phyloP scores from a whole-genome alignment of 768 basidiomycete genomes.

The Podaxis pistillaris region DNA sequence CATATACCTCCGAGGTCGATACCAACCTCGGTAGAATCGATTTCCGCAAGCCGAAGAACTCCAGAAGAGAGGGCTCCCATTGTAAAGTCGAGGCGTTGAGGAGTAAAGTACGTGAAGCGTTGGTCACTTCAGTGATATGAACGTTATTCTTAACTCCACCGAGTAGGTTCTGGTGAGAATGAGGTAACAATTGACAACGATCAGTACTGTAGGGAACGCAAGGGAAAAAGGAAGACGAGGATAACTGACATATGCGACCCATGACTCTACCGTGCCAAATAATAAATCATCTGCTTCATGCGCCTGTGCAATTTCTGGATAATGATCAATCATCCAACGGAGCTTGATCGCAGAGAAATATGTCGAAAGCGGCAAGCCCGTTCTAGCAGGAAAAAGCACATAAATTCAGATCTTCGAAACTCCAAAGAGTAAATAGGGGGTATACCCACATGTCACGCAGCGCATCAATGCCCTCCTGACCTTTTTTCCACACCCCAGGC shows the following conservation, averaged over 20 bases:
- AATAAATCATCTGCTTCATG: conserved; percentile 78
- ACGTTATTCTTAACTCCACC: conserved; percentile 69
- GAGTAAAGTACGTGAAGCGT: conserved; percentile 94
- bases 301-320: conserved; percentile 71
- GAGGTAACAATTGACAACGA: conserved; percentile 8
- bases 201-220: neutral
- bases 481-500: conserved; percentile 66
- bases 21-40: conserved; percentile 86
- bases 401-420: neutral
- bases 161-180: conserved; percentile 62
- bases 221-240: conserved; percentile 12
- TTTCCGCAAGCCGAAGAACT: conserved; percentile 80
- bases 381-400: conserved; percentile 42
- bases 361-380: conserved; percentile 92
- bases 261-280: conserved; percentile 96
- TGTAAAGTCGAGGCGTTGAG: conserved; percentile 77
- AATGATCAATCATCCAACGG: conserved; percentile 94
- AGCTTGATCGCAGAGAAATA: conserved; percentile 98
- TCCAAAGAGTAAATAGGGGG: conserved; percentile 9
- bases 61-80: conserved; percentile 82
- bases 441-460: conserved; percentile 64
- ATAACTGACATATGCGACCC: conserved; percentile 82
- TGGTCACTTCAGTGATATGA: conserved; percentile 91
- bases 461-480: conserved; percentile 62
- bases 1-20: conserved; percentile 92